A percentile compares a stretch with the other conserved stretches of the same genome.
Evolutionary conservation across 331 rosid genomes (phyloP).

Genomic region (Pyracantha coccinea): DNA sequence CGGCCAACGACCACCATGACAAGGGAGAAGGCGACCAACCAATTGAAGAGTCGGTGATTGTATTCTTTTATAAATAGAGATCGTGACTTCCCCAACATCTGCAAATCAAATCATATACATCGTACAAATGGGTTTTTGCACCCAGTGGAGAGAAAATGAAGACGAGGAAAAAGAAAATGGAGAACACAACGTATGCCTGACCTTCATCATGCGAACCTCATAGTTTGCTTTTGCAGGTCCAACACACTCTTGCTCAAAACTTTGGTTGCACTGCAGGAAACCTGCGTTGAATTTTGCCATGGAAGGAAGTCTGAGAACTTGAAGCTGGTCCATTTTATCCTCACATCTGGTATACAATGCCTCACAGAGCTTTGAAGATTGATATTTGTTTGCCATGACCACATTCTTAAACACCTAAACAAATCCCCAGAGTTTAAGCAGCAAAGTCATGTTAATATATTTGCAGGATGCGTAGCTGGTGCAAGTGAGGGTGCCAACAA

Average conservation of each 20-base stretch:
- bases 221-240: slow-evolving; percentile 83
- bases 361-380: slow-evolving; percentile 86
- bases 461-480: background rate
- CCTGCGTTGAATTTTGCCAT: slow-evolving; percentile 97
- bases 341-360: slow-evolving; percentile 72
- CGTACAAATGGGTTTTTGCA: background rate
- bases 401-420: slow-evolving; percentile 51
- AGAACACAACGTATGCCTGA: slow-evolving; percentile 12
- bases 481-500: background rate
- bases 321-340: slow-evolving; percentile 91
- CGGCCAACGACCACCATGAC: slow-evolving; percentile 90
- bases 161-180: background rate
- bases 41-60: slow-evolving; percentile 86
- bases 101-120: slow-evolving; percentile 24
- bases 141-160: background rate
- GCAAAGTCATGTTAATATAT: background rate
- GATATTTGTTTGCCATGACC: slow-evolving; percentile 56
- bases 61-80: slow-evolving; percentile 78
- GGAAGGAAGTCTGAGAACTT: slow-evolving; percentile 85
- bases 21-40: slow-evolving; percentile 95
- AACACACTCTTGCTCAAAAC: slow-evolving; percentile 66
- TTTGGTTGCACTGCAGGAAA: slow-evolving; percentile 69
- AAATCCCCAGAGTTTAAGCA: slow-evolving; percentile 11
- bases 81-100: slow-evolving; percentile 83
- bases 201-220: slow-evolving; percentile 83